Evolutionary conservation across 129 eudicot species (phyloP), one percentile per base, ranked within the genome.

Genomic region (Logfia minima): DNA sequence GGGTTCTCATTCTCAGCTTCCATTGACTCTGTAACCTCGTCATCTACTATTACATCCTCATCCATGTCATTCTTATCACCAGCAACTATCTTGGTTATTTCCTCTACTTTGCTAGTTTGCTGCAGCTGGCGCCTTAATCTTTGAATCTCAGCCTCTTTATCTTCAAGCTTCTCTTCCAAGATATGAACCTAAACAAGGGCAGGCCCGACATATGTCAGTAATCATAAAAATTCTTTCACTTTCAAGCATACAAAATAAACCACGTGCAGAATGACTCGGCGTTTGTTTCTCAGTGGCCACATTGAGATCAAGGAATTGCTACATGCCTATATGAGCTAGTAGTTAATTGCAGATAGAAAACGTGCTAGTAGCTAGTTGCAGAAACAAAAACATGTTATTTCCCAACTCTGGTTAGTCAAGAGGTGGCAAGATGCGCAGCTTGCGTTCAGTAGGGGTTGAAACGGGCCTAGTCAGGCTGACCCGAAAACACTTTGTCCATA

Each of bases 101-200:
- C 88, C 80, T 87, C 93, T 45, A 26, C 79, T 53, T 16, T 16
- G 43, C 74, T 79, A 35, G 76, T 83, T 35, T 83, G 83, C 52
- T 88, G 85, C 80, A 88, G 71, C 68, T 86, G 85, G 14, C 66
- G 80, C 86, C 82, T 88, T 75, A 93, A 69, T 82, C 89, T 85
- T 63, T 66, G 59, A 32, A 90, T 87, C 82, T 86, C 91, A 70
- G 79, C 89, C 17, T 93, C 98, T 73, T 80, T 85, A 29, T 90
- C 98, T 72, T 82, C 94, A 63, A 93, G 83, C 81, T 87, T 88
- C 76, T 90, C 96, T 93, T 87, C 96, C 86, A 93, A 77, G 69
- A 88, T 82, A 21, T 85, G 76, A 80, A 81, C 95, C 98, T 93
- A 72, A 32, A 59, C 45, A 52, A 72, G 16, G 16, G 3, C 56